Conservation (phyloP, 805 yeast species). For the Wickerhamiella sergipiensis region DNA sequence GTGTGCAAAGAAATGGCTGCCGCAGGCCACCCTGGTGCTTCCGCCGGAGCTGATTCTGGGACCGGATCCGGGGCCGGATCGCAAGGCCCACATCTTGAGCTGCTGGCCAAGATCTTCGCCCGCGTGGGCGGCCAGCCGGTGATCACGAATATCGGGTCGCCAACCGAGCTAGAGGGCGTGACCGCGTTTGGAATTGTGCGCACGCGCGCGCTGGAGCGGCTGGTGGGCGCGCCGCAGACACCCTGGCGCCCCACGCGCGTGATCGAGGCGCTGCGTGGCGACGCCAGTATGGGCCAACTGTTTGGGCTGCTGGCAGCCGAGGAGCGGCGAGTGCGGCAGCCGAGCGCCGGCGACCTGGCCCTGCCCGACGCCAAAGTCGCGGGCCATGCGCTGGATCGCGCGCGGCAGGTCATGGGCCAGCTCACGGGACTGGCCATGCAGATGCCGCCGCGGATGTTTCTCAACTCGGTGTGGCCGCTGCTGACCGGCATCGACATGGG, state of each 20-base stretch:
- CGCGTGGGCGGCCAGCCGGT: constrained; percentile 67
- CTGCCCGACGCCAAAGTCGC: constrained; percentile 53
- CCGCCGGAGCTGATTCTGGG: too few species aligned
- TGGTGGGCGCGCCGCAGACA: not conserved
- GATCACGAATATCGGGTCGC: constrained; percentile 46
- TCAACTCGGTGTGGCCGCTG: constrained; percentile 17
- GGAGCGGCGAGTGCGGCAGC: not conserved
- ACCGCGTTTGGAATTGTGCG: not conserved
- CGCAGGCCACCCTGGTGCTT: constrained; percentile 42
- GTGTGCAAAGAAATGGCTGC: constrained; percentile 49
- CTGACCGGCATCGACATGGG: not conserved
- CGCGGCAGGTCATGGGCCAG: constrained; percentile 51
- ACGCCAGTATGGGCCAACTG: constrained; percentile 30
- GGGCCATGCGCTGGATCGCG: constrained; percentile 59
- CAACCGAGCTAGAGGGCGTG: constrained; percentile 38
- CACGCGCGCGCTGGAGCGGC: not conserved
- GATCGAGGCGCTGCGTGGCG: not conserved
- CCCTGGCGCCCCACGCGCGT: not conserved
- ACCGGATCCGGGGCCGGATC: too few species aligned
- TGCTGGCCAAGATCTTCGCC: constrained; percentile 38
- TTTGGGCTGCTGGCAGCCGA: constrained; percentile 31
- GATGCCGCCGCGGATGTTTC: constrained; percentile 15
- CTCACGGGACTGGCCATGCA: constrained; percentile 45
- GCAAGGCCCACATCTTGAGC: constrained; percentile 33
- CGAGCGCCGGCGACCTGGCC: constrained; percentile 17